phyloP scores from a whole-genome alignment of 2,329 filamentous ascomycete species.

The Acrocalymma vagum region DNA sequence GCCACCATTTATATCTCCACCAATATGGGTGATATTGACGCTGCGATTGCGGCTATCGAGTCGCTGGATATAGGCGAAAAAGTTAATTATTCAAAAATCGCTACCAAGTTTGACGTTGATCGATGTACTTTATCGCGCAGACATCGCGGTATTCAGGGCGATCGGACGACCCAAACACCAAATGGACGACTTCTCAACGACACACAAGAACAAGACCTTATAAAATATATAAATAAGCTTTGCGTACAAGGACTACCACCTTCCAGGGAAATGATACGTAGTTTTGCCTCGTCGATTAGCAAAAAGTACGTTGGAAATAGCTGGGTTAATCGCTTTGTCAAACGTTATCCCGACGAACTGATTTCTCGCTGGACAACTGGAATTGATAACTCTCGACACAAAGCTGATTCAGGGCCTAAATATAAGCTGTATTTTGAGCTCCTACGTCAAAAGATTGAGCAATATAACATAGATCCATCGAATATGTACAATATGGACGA shows the following conservation, averaged over 20 bases:
- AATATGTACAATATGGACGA: slow-evolving; percentile 20
- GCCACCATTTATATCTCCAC: slow-evolving; percentile 8
- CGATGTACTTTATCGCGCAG: slow-evolving; percentile 7
- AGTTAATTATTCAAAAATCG: slow-evolving; percentile 8
- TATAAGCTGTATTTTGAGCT: slow-evolving; percentile 15
- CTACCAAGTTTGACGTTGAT: slow-evolving; percentile 8
- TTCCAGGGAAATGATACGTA: slow-evolving; percentile 16
- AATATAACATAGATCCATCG: slow-evolving; percentile 11
- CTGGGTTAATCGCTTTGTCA: slow-evolving; percentile 19
- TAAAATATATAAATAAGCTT: slow-evolving; percentile 21
- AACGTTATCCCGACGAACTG: slow-evolving; percentile 8
- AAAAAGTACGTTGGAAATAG: slow-evolving; percentile 11
- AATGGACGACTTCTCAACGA: slow-evolving; percentile 8
- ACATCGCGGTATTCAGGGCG: background rate
- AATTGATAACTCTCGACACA: slow-evolving; percentile 12
- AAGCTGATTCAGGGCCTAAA: slow-evolving; percentile 9
- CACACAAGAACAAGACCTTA: slow-evolving; percentile 14
- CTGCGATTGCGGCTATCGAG: slow-evolving; percentile 13
- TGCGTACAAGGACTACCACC: slow-evolving; percentile 13
- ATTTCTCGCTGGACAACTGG: slow-evolving; percentile 7
- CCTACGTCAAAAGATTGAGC: slow-evolving; percentile 11
- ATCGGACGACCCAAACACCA: background rate
- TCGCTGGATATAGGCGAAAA: slow-evolving; percentile 8
- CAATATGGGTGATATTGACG: slow-evolving; percentile 15
- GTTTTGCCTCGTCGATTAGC: slow-evolving; percentile 9